Evolutionary conservation across 1,139 yeast genomes (phyloP).

Genomic region (Debaryomycetaceae sp.): DNA sequence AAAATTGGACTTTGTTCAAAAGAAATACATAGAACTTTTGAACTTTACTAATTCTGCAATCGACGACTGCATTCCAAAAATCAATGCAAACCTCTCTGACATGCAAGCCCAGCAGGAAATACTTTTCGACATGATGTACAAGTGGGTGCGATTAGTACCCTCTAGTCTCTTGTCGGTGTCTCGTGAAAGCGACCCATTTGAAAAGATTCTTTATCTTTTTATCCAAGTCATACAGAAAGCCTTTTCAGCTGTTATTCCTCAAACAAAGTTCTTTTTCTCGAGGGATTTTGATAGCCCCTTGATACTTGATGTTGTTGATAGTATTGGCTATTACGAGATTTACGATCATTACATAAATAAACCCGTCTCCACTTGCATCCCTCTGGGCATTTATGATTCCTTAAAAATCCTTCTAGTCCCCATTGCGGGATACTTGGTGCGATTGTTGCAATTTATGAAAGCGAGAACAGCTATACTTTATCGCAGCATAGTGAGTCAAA

Average conservation of each 20-base stretch:
- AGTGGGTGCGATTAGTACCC: constrained; percentile 41
- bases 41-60: constrained; percentile 25
- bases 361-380: constrained; percentile 13
- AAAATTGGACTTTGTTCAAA: constrained; percentile 14
- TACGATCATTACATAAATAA: constrained; percentile 17
- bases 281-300: constrained; percentile 45
- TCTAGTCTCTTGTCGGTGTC: constrained; percentile 23
- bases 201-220: constrained; percentile 31
- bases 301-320: constrained; percentile 36
- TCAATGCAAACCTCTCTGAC: constrained; percentile 23
- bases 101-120: constrained; percentile 32
- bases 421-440: constrained; percentile 30
- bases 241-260: constrained; percentile 38
- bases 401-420: constrained; percentile 19
- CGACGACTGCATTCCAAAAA: constrained; percentile 25
- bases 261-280: constrained; percentile 38
- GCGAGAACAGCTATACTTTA: constrained; percentile 23
- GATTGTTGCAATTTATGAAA: constrained; percentile 31
- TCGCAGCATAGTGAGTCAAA: constrained; percentile 27
- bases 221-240: constrained; percentile 35
- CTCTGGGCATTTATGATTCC: constrained; percentile 15
- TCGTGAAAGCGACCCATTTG: constrained; percentile 25
- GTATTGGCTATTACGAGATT: constrained; percentile 25
- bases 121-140: constrained; percentile 34
- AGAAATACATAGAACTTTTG: constrained; percentile 22